A percentile compares a stretch with the other conserved stretches of the same genome.
Evolutionary conservation across 2,329 filamentous ascomycete genomes (phyloP).

Genomic region (Cryphonectria japonica): DNA sequence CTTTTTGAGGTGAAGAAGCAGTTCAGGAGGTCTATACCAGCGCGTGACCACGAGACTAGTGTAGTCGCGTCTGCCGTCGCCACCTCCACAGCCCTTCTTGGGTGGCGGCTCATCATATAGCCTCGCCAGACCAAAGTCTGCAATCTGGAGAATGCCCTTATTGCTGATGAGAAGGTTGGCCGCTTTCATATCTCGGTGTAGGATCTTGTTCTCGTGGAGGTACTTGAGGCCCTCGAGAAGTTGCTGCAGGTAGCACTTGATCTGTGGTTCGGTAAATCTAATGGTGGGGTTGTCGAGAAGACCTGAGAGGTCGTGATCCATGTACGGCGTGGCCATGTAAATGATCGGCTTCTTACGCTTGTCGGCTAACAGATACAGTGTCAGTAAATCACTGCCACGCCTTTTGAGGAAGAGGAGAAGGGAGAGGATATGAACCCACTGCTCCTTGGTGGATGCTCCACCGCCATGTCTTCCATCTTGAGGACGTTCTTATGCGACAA

Average conservation of each 20-base stretch:
- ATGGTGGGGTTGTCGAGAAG: conserved; percentile 94
- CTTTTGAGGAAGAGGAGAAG: conserved; percentile 9
- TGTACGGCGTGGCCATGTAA: conserved; percentile 99
- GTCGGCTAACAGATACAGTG: conserved; percentile 55
- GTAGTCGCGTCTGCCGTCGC: conserved; percentile 86
- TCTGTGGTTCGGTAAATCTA: conserved; percentile 83
- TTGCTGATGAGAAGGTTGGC: conserved; percentile 98
- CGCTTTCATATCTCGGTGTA: conserved; percentile 98
- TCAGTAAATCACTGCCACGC: conserved; percentile 30
- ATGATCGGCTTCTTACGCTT: conserved; percentile 83
- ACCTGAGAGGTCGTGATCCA: conserved; percentile 98
- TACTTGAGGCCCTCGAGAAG: conserved; percentile 88
- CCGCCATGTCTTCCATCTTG: conserved; percentile 91
- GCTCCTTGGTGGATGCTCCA: conserved; percentile 72
- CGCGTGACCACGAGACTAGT: conserved; percentile 95
- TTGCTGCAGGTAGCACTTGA: conserved; percentile 97
- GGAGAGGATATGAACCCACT: conserved; percentile 45
- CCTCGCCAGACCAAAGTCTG: conserved; percentile 92
- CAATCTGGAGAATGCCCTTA: conserved; percentile 89
- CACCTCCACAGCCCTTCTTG: conserved; percentile 75
- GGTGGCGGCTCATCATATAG: conserved; percentile 89
- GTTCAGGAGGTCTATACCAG: conserved; percentile 95
- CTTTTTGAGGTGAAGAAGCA: conserved; percentile 81
- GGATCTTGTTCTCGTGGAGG: conserved; percentile 84
- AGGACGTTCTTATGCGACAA: conserved; percentile 90